Base-by-base conservation (phyloP, 306 rosid species). In the Vigna hirtella region DNA sequence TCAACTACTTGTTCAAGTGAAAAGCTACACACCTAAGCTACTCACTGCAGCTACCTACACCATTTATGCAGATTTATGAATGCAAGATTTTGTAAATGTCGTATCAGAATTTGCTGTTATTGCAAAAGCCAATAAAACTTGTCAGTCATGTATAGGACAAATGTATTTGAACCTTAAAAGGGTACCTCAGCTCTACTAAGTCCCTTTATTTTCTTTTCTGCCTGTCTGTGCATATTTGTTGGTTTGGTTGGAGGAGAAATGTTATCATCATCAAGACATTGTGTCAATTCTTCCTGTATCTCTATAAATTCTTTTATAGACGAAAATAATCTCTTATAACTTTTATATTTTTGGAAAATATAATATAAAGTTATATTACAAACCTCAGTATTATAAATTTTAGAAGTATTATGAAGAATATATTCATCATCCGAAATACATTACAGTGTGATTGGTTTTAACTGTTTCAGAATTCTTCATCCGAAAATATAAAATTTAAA, bases 121-220 rank as follows among this genome's bases (percentile, higher is more conserved):
- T 78, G 73, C 34, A 61, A 43, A 55, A 43, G 11, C 26, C 28
- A 77, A 83, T 77, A 38, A 77, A 78, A 51, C 26, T 69, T 79
- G 15, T 55, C 12, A 16, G 67, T 55, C 22, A 8, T 56, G 17
- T 59, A 72, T 45, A 62, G 48, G 56, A 20, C 17, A 6, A 11
- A 0, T 66, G 26, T 26, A 17, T 67, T 78, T 79, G 45, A 40
- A 40, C 45, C 45, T 40, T 40, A 52, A 11, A 68, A 8, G 55
- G 28, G 16, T 28, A 26, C 15, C 17, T 55, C 55, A 66, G 43
- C 75, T 52, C 36, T 57, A 36, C 38, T 12, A n/a, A 38, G 24
- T 63, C 43, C 28, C 15, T 66, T n/a, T 15, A 36, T 52, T 63
- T 53, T 22, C 1, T 76, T 76, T 15, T 28, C 5, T 30, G 15